phyloP scores from a whole-genome alignment of 768 basidiomycete genomes.

The Austroboletus festivus region DNA sequence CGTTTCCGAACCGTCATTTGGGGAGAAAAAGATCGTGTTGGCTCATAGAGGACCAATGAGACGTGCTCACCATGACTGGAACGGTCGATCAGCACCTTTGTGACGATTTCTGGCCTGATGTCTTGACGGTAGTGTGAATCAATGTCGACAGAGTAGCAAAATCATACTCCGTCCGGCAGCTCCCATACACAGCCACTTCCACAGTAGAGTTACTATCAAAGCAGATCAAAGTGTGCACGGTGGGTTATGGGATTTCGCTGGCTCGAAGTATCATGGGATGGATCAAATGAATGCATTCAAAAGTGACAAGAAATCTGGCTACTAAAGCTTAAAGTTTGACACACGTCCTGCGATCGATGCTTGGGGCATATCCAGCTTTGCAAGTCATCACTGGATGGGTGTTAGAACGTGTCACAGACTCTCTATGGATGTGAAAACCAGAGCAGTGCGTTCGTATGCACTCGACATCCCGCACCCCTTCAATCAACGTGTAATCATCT shows the following conservation, averaged over 20 bases:
- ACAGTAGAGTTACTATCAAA: neutral
- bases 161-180: slow-evolving; percentile 40
- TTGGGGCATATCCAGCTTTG: slow-evolving; percentile 11
- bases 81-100: slow-evolving; percentile 14
- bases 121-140: slow-evolving; percentile 23
- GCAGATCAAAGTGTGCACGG: neutral
- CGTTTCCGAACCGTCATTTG: slow-evolving; percentile 7
- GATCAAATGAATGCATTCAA: neutral
- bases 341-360: slow-evolving; percentile 11
- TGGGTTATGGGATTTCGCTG: neutral
- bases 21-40: neutral
- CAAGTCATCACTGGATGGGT: slow-evolving; percentile 10
- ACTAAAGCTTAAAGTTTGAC: slow-evolving; percentile 6
- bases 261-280: too few species aligned
- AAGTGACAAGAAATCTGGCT: neutral
- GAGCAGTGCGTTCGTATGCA: slow-evolving; percentile 56
- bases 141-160: slow-evolving; percentile 7
- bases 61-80: slow-evolving; percentile 37
- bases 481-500: slow-evolving; percentile 68
- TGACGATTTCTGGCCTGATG: slow-evolving; percentile 26
- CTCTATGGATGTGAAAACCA: slow-evolving; percentile 36
- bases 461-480: slow-evolving; percentile 65
- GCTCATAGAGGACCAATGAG: slow-evolving; percentile 7
- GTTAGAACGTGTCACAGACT: neutral
- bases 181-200: slow-evolving; percentile 38